Evolutionary conservation across 768 basidiomycete genomes (phyloP), one percentile per base, ranked within the genome.

Genomic region (Mrakia gelida): DNA sequence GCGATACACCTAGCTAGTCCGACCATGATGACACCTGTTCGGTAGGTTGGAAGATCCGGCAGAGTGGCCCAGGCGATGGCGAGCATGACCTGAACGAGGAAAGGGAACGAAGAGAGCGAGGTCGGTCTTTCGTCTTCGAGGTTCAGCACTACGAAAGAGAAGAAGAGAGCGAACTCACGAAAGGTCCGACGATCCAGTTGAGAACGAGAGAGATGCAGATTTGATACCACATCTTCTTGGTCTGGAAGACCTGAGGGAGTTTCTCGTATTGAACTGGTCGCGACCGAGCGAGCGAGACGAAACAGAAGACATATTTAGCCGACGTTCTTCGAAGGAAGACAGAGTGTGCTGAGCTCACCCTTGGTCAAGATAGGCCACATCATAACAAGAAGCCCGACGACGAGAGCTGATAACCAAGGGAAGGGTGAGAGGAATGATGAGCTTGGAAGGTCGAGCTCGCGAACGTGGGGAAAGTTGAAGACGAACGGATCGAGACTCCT

Each of bases 31-130:
- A 95, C 91, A 3, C 93, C 93, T 0, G 89, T 88, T 32, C 92
- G 88, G 81, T 93, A 92, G 2, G 91, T 87, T 9, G 82, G 80
- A 9, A 83, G 79, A 82, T 94, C 92, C 0, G 92, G 93, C 0
- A 94, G 87, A 5, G 92, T 91, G 16, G 91, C 92, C 92, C 92
- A 94, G 1, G 93, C 92, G 38, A 92, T 82, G 3, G 86, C 92
- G n/a, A 93, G 88, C 93, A 94, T 95, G 26, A 93, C 77, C 82
- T 83, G 49, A 43, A 21, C 26, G 16, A 43, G n/a, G n/a, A n/a
- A 28, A 1, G 9, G 10, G 10, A n/a, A 30, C 18, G 3, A n/a
- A 38, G 41, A 10, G 54, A 15, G 67, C 30, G 2, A 5, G 59
- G 30, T 65, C 32, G 30, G 49, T 52, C 15, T 16, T 52, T 52